Base-by-base conservation (phyloP, 441 rosid genomes). In the Cnidoscolus chayamansa region DNA sequence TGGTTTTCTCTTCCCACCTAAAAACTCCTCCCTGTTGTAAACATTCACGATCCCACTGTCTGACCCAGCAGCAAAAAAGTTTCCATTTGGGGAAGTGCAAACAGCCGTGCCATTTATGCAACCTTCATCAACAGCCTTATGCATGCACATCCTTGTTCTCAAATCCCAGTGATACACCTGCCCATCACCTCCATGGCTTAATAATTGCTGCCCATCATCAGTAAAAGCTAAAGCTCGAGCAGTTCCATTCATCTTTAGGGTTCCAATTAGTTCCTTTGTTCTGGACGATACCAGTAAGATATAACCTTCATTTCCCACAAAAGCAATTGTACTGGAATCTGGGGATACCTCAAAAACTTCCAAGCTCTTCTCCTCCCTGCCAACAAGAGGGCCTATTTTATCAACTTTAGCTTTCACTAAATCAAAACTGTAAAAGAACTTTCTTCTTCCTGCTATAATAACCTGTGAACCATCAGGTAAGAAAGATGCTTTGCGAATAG, bases 331-430 rank as follows among this genome's bases (percentile, higher is more conserved):
- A 10, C 76, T 85, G 1, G 97, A 91, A 86, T 91, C 94, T 0
- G 93, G 94, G 43, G 96, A 93, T 12, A 89, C 89, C 80, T 91
- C 98, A 68, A 94, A 91, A 58, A 63, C 66, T 83, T 94, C 97
- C 90, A 91, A 83, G 86, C 98, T 94, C 83, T 84, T 90, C 84
- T 94, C 98, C 72, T 94, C 96, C 81, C 95, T 87, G 68, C 98
- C 98, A 63, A 92, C 93, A 45, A 94, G 83, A 4, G 95, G 97
- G 4, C 97, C 95, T 51, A 88, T 88, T 79, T 90, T 94, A 79
- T 90, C 91, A 47, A 92, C 86, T 75, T 72, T 82, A 3, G 94
- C 97, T 64, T 88, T 82, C 85, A 87, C 89, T 30, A 94, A 78
- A 87, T 94, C 97, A 83, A 94, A 89, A 81, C 87, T 86, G 84